A percentile compares a stretch with the other conserved stretches of the same genome.
Conservation (phyloP, 2,329 filamentous ascomycete genomes). For the Leptosphaerulina australis region DNA sequence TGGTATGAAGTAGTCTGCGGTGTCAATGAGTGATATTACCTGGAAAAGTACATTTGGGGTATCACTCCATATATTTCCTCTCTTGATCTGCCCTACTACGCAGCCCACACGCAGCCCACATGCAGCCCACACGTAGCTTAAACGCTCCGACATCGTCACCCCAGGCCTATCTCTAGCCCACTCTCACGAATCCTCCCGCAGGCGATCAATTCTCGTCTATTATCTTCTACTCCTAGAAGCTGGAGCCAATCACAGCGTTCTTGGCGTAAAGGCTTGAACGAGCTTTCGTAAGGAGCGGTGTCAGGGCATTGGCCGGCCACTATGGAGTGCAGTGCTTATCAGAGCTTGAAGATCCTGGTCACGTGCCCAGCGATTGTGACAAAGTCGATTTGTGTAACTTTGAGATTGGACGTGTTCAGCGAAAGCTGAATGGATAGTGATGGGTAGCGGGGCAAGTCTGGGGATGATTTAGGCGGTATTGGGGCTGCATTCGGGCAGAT, state of each 20-base stretch:
- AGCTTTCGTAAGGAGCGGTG: slow-evolving; percentile 17
- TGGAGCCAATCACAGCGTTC: slow-evolving; percentile 17
- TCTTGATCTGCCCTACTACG: background rate
- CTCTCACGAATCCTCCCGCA: slow-evolving; percentile 14
- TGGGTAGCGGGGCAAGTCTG: slow-evolving; percentile 9
- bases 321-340: slow-evolving; percentile 15
- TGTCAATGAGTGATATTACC: slow-evolving; percentile 2
- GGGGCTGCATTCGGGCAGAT: slow-evolving; percentile 12
- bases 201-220: slow-evolving; percentile 9
- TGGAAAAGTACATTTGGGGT: slow-evolving; percentile 12
- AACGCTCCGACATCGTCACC: slow-evolving; percentile 18
- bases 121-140: slow-evolving; percentile 8
- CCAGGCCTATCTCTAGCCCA: slow-evolving; percentile 12
- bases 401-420: slow-evolving; percentile 2
- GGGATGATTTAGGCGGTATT: slow-evolving; percentile 10
- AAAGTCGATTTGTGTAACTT: slow-evolving; percentile 15
- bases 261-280: slow-evolving; percentile 10
- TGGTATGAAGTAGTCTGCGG: background rate
- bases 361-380: slow-evolving; percentile 13
- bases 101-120: too few species aligned
- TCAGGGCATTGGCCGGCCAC: slow-evolving; percentile 13
- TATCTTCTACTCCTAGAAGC: slow-evolving; percentile 9
- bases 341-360: slow-evolving; percentile 8
- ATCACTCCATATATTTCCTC: slow-evolving; percentile 9
- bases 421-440: slow-evolving; percentile 7